These are phyloP conservation scores for Zymoseptoria pseudotritici DNA, from an alignment of 2,329 filamentous ascomycete genomes.

Conservation along the genomic window DNA sequence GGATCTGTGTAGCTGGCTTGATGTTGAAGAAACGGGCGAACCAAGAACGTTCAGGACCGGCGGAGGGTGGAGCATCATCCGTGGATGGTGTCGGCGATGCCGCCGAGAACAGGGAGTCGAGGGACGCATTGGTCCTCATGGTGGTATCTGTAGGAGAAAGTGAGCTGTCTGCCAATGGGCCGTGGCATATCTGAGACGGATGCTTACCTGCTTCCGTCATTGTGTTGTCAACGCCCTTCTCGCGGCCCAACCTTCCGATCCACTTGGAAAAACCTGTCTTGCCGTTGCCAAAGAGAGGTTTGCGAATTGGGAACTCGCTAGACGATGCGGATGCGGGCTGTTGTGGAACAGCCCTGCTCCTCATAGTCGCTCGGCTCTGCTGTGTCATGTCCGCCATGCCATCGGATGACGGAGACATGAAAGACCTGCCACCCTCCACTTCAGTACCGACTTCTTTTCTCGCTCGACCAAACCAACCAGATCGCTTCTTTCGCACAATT, in stretches of 20 bases:
- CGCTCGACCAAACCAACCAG: constrained; percentile 38
- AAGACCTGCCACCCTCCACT: background rate
- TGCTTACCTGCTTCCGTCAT: constrained; percentile 13
- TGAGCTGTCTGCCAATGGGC: background rate
- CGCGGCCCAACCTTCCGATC: constrained; percentile 44
- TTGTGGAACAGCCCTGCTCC: constrained; percentile 2
- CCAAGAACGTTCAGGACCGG: constrained; percentile 60
- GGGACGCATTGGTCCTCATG: constrained; percentile 18
- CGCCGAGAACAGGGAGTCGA: constrained; percentile 26
- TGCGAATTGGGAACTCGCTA: constrained; percentile 41
- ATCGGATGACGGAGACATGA: background rate
- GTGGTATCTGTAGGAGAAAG: constrained; percentile 17
- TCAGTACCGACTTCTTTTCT: constrained; percentile 18
- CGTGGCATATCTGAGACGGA: background rate
- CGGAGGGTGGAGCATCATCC: constrained; percentile 43
- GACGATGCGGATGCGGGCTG: constrained; percentile 26
- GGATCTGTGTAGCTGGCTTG: constrained; percentile 67
- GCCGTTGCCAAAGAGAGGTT: constrained; percentile 26
- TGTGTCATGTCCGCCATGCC: background rate
- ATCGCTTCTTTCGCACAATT: constrained; percentile 37
- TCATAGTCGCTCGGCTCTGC: background rate
- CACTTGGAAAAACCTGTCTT: constrained; percentile 46
- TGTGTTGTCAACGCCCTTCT: constrained; percentile 18
- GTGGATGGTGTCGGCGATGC: constrained; percentile 34
- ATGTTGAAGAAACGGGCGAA: constrained; percentile 81